Base-by-base conservation (phyloP, 495 filamentous ascomycete genomes). In the Podospora didyma region DNA sequence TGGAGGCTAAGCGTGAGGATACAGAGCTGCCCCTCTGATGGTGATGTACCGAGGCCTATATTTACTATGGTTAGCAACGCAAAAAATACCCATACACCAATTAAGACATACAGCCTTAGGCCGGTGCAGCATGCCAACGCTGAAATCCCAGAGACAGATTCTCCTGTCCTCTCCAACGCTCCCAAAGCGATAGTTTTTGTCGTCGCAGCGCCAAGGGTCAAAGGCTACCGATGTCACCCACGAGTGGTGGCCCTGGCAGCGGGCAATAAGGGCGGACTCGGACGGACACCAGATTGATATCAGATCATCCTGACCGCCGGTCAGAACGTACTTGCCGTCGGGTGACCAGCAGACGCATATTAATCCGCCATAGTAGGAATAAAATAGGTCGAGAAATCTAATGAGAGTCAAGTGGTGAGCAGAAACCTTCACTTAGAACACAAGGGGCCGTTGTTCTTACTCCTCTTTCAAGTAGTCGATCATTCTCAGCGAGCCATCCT, bases 341-440 rank as follows among this genome's bases (percentile, higher is more conserved):
- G 94, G 94, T 2, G 92, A 96, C 95, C 95, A 98, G 74, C 90
- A 95, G 10, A 96, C 90, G 66, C 90, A 96, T 39, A 86, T 87
- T 49, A 97, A 75, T 10, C 89, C 93, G 46, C 95, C 94, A 63
- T 97, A 98, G 73, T 96, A 97, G 56, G 87, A 88, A 56, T 86
- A 85, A 72, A 89, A 96, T 22, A 96, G 72, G 63, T 96, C 90
- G 41, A 92, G 75, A 11, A 96, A 79, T 59, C 89, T 95, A 31
- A 16, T 26, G 35, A 16, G 3, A 16, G 22, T 14, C 3, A 28
- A 23, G 3, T n/a, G 47, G 49, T 53, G 16, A 37, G 14, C 20
- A 46, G 7, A 16, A 22, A 39, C 0, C 7, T 26, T 44, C 11
- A n/a, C 22, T 14, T 20, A 4, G 22, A 7, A 23, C 57, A 34